These are phyloP conservation scores for Microbotryum silenes-acaulis DNA, from an alignment of 1,284 basidiomycete genomes.

Conservation along the genomic window DNA sequence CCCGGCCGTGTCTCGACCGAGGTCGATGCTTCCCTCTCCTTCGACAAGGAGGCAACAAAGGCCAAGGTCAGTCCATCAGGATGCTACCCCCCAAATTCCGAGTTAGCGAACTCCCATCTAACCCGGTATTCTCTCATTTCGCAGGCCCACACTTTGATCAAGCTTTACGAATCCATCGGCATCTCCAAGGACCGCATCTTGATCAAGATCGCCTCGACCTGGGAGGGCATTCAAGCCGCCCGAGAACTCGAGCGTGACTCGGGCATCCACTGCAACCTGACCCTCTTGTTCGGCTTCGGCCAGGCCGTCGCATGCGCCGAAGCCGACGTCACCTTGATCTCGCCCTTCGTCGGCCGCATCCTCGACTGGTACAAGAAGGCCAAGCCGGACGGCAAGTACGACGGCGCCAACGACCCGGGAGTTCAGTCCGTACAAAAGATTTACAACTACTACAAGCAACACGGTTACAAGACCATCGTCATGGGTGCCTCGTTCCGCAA, in stretches of 20 bases:
- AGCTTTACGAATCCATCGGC: slow-evolving; percentile 83
- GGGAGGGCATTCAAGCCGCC: slow-evolving; percentile 99
- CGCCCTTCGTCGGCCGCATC: slow-evolving; percentile 91
- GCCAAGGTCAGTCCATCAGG: slow-evolving; percentile 52
- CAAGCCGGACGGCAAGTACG: slow-evolving; percentile 69
- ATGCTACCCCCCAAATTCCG: neutral
- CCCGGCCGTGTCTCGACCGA: slow-evolving; percentile 98
- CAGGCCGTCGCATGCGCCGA: slow-evolving; percentile 99
- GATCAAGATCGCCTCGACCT: slow-evolving; percentile 98
- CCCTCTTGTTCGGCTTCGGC: slow-evolving; percentile 93
- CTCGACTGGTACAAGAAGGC: slow-evolving; percentile 94
- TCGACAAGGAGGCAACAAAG: slow-evolving; percentile 87
- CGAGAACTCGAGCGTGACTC: slow-evolving; percentile 87
- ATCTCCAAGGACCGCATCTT: slow-evolving; percentile 87
- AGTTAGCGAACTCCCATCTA: slow-evolving; percentile 15
- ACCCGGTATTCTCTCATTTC: slow-evolving; percentile 10
- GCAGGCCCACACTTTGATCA: slow-evolving; percentile 85
- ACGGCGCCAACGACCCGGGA: slow-evolving; percentile 89
- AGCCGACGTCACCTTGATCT: slow-evolving; percentile 95
- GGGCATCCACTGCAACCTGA: slow-evolving; percentile 96
- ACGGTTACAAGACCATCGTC: slow-evolving; percentile 97
- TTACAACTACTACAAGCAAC: slow-evolving; percentile 99
- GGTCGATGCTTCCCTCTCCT: slow-evolving; percentile 94
- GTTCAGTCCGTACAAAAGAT: slow-evolving; percentile 91
- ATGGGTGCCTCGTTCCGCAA: slow-evolving; percentile 99